These are phyloP conservation scores for Castanospermum australe DNA, from an alignment of 306 rosid species.

Conservation along the genomic window DNA sequence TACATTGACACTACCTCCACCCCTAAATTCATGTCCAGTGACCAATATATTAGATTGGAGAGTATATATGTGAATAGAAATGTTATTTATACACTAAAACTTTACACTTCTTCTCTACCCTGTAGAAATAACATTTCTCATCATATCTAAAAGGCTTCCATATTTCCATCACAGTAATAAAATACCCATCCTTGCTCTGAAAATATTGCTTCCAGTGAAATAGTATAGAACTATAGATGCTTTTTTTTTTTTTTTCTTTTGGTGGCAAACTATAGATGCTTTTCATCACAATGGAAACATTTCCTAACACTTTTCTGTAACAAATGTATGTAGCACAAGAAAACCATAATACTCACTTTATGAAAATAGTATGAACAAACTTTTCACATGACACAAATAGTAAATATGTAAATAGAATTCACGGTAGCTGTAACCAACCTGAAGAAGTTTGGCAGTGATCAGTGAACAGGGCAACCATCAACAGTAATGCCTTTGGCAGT, in stretches of 20 bases:
- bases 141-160: too few relatives aligned
- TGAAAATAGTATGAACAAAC: background rate
- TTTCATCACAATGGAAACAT: background rate
- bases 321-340: background rate
- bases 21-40: too few relatives aligned
- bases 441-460: background rate
- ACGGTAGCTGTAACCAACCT: background rate
- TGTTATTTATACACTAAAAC: too few relatives aligned
- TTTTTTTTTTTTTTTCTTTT: too few relatives aligned
- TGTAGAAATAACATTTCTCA: too few relatives aligned
- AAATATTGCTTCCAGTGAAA: background rate
- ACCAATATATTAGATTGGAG: background rate
- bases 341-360: background rate
- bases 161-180: background rate
- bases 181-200: background rate
- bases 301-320: background rate
- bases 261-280: background rate
- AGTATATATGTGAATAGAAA: background rate
- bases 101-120: too few relatives aligned
- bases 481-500: constrained; percentile 47
- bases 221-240: too few relatives aligned
- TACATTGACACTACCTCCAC: too few relatives aligned
- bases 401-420: background rate
- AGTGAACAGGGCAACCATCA: constrained; percentile 44
- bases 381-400: background rate